These are phyloP conservation scores for Pseudovirgaria hyperparasitica DNA, from an alignment of 2,329 filamentous ascomycete genomes.

Conservation along the genomic window DNA sequence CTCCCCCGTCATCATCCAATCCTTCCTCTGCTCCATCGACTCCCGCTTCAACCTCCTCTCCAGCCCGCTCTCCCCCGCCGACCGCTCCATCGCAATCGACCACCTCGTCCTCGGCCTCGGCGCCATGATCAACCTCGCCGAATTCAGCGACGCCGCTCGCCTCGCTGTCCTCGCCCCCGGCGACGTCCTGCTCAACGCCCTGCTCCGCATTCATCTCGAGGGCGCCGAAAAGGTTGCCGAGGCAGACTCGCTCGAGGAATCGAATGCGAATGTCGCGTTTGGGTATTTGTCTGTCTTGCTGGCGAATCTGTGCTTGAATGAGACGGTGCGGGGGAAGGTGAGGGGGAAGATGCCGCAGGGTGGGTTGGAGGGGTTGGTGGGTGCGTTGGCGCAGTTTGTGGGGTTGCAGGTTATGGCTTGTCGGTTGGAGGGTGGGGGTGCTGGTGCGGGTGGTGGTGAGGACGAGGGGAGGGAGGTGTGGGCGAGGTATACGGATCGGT, in stretches of 20 bases:
- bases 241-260: constrained; percentile 50
- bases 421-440: constrained; percentile 33
- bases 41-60: constrained; percentile 13
- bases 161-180: constrained; percentile 15
- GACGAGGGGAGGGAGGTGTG: constrained; percentile 34
- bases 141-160: constrained; percentile 54
- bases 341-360: constrained; percentile 11
- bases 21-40: constrained; percentile 19
- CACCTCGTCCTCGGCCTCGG: constrained; percentile 67
- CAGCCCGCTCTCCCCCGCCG: constrained; percentile 31
- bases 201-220: constrained; percentile 55
- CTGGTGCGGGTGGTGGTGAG: constrained; percentile 43
- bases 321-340: constrained; percentile 30
- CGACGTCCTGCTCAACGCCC: constrained; percentile 39
- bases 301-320: constrained; percentile 61
- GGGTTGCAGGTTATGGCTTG: constrained; percentile 30
- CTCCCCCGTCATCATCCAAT: constrained; percentile 35
- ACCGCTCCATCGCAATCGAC: constrained; percentile 46
- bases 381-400: constrained; percentile 7
- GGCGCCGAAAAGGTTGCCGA: constrained; percentile 53
- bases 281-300: constrained; percentile 79
- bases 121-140: constrained; percentile 75
- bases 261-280: constrained; percentile 67
- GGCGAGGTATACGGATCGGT: constrained; percentile 38
- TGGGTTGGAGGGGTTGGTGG: constrained; percentile 1